Percentiles rank a stretch among this genome's conserved stretches.
Evolutionary conservation across 202 grass and related monocot species (phyloP).

Genomic region (Zoysia matrella): DNA sequence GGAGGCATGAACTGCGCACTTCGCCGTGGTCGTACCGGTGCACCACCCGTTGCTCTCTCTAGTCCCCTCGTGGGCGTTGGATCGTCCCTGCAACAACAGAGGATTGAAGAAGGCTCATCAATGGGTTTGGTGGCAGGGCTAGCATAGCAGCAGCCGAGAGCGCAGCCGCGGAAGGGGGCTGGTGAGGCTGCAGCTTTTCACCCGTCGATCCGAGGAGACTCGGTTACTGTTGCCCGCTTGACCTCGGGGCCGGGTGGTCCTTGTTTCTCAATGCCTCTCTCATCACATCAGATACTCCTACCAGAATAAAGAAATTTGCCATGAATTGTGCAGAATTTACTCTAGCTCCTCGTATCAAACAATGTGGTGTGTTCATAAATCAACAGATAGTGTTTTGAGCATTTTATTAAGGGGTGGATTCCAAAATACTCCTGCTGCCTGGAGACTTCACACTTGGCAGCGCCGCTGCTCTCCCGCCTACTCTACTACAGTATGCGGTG

Average conservation of each 20-base stretch:
- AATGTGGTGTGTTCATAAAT: no score
- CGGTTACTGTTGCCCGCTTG: slow-evolving; percentile 20
- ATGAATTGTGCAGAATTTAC: background rate
- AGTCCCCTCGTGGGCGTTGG: background rate
- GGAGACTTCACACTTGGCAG: background rate
- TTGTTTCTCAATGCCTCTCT: background rate
- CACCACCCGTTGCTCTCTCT: background rate
- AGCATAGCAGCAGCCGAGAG: background rate
- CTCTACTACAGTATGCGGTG: background rate
- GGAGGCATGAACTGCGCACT: background rate
- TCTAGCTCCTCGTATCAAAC: no score
- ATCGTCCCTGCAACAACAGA: background rate
- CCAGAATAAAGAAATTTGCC: background rate
- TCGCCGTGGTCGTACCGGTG: background rate
- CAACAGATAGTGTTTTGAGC: no score
- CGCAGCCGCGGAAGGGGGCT: background rate
- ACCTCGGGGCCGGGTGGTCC: slow-evolving; percentile 4
- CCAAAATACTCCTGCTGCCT: background rate
- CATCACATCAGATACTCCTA: no score
- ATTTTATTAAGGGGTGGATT: no score
- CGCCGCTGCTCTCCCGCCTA: background rate
- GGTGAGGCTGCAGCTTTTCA: slow-evolving; percentile 39
- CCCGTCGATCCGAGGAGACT: slow-evolving; percentile 28
- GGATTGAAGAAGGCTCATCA: slow-evolving; percentile 44
- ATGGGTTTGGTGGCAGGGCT: slow-evolving; percentile 38